Conservation (phyloP, 1,284 basidiomycete genomes). For the Ustilago loliicola region DNA sequence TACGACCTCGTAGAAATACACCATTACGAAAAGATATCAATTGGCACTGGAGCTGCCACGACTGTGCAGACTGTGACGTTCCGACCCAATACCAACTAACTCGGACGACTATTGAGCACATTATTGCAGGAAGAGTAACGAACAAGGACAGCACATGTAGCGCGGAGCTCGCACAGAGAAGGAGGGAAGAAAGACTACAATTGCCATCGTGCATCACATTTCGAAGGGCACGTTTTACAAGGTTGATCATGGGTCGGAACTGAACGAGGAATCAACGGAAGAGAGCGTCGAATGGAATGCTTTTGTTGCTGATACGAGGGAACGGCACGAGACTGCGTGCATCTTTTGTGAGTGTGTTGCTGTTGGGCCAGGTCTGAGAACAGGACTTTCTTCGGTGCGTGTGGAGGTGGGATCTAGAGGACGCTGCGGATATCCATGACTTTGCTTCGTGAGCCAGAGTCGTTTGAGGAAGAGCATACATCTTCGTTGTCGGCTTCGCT, state of each 20-base stretch:
- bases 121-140: not conserved
- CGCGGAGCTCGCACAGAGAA: not conserved
- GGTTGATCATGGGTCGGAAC: not conserved
- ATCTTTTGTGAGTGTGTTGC: not conserved
- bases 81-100: not conserved
- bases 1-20: not conserved
- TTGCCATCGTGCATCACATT: not conserved
- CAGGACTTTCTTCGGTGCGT: not conserved
- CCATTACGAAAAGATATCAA: not conserved
- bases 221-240: not conserved
- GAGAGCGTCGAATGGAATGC: not conserved
- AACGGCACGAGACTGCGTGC: slow-evolving; percentile 1
- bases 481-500: not conserved
- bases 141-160: not conserved
- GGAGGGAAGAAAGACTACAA: not conserved
- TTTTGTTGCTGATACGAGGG: not conserved
- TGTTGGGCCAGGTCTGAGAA: not conserved
- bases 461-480: not conserved
- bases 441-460: not conserved
- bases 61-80: not conserved
- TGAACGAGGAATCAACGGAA: not conserved
- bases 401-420: slow-evolving; percentile 14
- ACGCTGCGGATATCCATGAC: slow-evolving; percentile 53
- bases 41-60: not conserved
- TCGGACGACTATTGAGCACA: not conserved